These are phyloP conservation scores for Colletotrichum siamense DNA, from an alignment of 2,329 filamentous ascomycete genomes.

Conservation along the genomic window DNA sequence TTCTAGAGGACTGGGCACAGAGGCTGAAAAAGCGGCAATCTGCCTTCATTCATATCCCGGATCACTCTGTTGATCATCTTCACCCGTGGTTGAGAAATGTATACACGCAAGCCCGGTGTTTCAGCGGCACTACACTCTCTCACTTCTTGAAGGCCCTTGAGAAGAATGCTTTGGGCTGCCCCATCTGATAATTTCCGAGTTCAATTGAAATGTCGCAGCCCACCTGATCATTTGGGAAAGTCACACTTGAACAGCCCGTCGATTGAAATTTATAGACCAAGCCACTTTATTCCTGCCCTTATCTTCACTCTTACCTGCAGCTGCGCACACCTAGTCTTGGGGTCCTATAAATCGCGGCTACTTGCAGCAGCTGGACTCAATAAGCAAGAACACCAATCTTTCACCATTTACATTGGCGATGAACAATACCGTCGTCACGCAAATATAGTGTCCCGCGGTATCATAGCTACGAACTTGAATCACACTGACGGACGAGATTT, in stretches of 20 bases:
- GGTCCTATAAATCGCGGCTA: too few relatives aligned
- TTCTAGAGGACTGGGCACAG: not conserved
- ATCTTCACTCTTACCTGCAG: too few relatives aligned
- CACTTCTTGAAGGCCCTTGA: rapidly evolving
- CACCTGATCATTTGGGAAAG: too few relatives aligned
- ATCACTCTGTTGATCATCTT: not conserved
- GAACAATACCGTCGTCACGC: not conserved
- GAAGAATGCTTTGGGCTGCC: rapidly evolving
- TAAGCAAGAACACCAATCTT: too few relatives aligned
- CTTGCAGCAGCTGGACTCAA: too few relatives aligned
- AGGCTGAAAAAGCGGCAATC: not conserved
- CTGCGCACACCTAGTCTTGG: too few relatives aligned
- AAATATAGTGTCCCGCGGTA: not conserved
- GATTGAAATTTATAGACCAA: too few relatives aligned
- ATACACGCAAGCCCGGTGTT: not conserved
- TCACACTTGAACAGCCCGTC: too few relatives aligned
- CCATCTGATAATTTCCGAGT: not conserved
- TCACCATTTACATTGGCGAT: too few relatives aligned
- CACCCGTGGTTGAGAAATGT: not conserved
- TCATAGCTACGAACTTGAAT: not conserved
- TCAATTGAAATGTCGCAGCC: not conserved
- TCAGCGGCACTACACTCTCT: not conserved
- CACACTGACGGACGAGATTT: not conserved
- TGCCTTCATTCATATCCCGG: rapidly evolving
- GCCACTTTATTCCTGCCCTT: too few relatives aligned